Evolutionary conservation across 1,284 basidiomycete species (phyloP), one percentile per base, ranked within the genome.

Genomic region (Trametes hirsuta): DNA sequence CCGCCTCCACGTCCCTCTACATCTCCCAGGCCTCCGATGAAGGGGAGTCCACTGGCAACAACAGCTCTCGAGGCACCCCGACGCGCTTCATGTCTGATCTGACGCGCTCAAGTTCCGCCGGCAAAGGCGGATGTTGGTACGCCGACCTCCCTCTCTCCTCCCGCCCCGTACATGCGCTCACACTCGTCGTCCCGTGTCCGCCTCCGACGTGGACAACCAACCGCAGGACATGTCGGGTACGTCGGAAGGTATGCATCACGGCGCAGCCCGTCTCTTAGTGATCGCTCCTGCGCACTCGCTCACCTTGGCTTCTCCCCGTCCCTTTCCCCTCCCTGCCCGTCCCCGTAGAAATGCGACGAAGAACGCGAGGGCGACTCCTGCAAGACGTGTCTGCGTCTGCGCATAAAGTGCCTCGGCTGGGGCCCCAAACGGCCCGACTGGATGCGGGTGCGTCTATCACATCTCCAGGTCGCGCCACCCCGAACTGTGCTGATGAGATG

Each of bases 391-490:
- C 82, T 83, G 64, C 87, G 90, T 42, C 79, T 93, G 22, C 84
- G 84, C 55, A 88, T 93, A 68, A 81, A 88, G 48, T 93, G 90
- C 74, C 79, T 93, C 4, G 91, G 90, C 18, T 93, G 90, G 90
- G 91, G 90, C 6, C 78, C 85, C 14, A 88, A 83, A 70, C 82
- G 90, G 53, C 91, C 90, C 18, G 90, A 91, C 61, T 92, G 90
- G 90, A 91, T 92, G 90, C 77, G 89, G 66, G 90, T 91, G 68
- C 75, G 88, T 81, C 52, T 40, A 55, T 59, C 57, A 40, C 60
- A 53, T 62, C 58, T 57, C 58, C 40, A 58, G 47, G 55, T 39
- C 56, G 55, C 64, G 60, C 58, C 60, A 60, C 60, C 52, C 47
- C 46, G 34, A 24, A 57, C 49, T 44, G 49, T 55, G 45, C 60